Percentiles rank a stretch among this genome's conserved stretches.
These are phyloP conservation scores for Uronychia setigera DNA, from an alignment of 73 alveolate genomes.

Conservation along the genomic window DNA sequence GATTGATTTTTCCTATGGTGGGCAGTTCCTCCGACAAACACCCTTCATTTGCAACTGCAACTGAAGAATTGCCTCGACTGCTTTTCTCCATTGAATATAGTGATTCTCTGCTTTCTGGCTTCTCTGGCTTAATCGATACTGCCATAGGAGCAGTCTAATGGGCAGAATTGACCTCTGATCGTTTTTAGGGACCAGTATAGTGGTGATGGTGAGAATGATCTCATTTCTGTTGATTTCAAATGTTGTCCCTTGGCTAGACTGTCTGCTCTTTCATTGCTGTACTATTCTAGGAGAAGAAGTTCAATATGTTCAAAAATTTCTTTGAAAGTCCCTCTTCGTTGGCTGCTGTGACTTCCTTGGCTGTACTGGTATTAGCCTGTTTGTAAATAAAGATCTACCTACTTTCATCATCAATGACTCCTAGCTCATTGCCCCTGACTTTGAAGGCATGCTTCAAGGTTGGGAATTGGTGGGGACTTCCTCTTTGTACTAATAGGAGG, in stretches of 20 bases:
- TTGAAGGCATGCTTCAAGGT: too few relatives aligned
- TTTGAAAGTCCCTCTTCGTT: not conserved
- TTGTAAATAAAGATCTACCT: not conserved
- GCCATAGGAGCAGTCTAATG: not conserved
- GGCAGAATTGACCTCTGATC: not conserved
- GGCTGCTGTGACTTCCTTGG: not conserved
- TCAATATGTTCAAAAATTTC: not conserved
- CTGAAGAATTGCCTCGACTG: not conserved
- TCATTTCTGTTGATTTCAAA: not conserved
- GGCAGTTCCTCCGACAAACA: not conserved
- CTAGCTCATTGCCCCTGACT: too few relatives aligned
- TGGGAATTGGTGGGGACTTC: too few relatives aligned
- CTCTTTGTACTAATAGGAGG: too few relatives aligned
- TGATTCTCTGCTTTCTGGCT: not conserved
- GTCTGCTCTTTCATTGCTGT: not conserved
- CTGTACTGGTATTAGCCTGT: not conserved
- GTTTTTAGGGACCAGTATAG: not conserved
- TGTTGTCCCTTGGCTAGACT: not conserved
- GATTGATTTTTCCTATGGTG: not conserved
- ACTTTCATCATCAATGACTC: not conserved
- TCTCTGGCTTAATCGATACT: not conserved
- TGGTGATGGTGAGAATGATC: not conserved
- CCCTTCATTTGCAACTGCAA: not conserved
- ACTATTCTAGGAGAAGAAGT: not conserved
- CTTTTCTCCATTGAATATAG: not conserved